Evolutionary conservation across 495 filamentous ascomycete genomes (phyloP), one percentile per base, ranked within the genome.

Genomic region (Talaromyces thailandensis): DNA sequence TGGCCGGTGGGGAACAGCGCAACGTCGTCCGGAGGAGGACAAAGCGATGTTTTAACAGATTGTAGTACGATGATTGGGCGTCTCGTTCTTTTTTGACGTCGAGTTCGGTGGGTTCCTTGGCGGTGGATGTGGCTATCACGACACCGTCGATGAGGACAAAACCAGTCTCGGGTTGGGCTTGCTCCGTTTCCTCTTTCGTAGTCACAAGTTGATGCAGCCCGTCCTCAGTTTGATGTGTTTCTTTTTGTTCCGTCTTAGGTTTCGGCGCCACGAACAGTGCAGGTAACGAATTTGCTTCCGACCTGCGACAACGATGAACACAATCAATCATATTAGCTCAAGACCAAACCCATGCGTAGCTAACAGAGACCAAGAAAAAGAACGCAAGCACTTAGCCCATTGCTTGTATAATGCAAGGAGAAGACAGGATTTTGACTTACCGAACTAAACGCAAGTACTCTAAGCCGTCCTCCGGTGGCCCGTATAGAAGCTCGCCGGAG

Each of bases 381-480:
- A 4, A 28, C 62, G 63, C 23, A 68, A 58, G 32, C 64, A 64
- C 62, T 58, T 62, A 37, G 45, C 40, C 28, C 60, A 21, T 64
- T 25, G 55, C 50, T 52, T 29, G 35, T 50, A 71, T 60, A 51
- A 57, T 37, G 40, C 28, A 53, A 25, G 58, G 53, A 59, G 28
- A 45, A 56, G 8, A 53, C 26, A 51, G 60, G 61, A 65, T 12
- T 11, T 55, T 28, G 65, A 68, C 88, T 82, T 80, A 95, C 91
- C 90, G 82, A 58, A 96, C 91, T 76, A 89, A 86, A 70, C 81
- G 82, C 24, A 96, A 74, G 73, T 96, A 96, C 59, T 84, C 82
- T 28, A 94, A 56, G 4, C 88, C 91, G 71, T 90, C 82, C 21
- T 80, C 79, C 48, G 78, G 74, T 8, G 73, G 71, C 2, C 77